These are phyloP conservation scores for Wickerhamiella vanderwaltii DNA, from an alignment of 805 yeast genomes.

Conservation along the genomic window DNA sequence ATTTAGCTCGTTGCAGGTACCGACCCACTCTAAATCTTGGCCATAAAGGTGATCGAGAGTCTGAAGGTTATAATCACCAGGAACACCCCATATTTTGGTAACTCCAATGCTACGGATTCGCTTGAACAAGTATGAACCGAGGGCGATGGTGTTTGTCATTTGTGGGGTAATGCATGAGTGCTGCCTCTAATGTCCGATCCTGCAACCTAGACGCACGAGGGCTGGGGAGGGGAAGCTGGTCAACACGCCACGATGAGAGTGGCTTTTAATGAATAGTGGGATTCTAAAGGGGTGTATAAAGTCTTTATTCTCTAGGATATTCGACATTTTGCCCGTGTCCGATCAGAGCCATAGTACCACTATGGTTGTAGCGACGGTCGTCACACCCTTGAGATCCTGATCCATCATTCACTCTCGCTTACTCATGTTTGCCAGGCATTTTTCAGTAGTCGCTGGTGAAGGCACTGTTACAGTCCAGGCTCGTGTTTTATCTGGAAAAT, in stretches of 20 bases:
- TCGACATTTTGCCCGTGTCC: too few species aligned
- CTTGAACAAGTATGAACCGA: constrained; percentile 27
- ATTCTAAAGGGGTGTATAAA: too few species aligned
- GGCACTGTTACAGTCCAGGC: constrained; percentile 1
- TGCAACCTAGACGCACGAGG: too few species aligned
- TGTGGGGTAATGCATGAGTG: too few species aligned
- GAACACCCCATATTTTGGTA: constrained; percentile 32
- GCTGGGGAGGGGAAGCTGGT: too few species aligned
- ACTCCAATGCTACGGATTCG: constrained; percentile 28
- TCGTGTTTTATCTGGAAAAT: constrained; percentile 6
- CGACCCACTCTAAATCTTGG: constrained; percentile 54
- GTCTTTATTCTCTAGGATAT: too few species aligned
- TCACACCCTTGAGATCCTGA: too few species aligned
- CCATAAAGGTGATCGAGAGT: constrained; percentile 26
- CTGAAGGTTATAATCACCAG: constrained; percentile 35
- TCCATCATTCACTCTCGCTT: neutral
- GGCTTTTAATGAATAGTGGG: too few species aligned
- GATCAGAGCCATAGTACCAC: too few species aligned
- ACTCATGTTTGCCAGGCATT: constrained; percentile 10
- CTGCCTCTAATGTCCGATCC: too few species aligned
- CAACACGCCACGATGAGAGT: too few species aligned
- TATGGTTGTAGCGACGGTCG: too few species aligned
- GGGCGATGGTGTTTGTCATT: neutral
- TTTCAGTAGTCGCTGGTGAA: constrained; percentile 7
- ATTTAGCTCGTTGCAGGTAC: constrained; percentile 79